Conservation (phyloP, 305 asterid species). For the Solanum hybrid region DNA sequence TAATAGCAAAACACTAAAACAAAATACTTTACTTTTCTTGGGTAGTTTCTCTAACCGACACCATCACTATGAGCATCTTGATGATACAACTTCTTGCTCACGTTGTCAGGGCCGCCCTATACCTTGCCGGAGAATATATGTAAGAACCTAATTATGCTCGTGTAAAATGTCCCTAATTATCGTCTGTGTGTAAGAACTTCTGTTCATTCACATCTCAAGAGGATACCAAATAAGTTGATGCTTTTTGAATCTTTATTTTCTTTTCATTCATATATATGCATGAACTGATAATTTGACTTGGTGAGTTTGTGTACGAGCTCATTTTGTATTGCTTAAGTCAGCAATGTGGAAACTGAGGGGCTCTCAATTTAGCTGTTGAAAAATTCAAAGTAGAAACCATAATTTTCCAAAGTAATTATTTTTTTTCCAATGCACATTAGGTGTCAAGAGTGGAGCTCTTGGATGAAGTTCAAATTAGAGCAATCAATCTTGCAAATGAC, state of each 20-base stretch:
- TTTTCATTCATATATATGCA: not conserved
- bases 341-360: not conserved
- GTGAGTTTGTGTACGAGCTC: not conserved
- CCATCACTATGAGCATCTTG: not conserved
- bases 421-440: slow-evolving; percentile 20
- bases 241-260: not conserved
- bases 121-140: not conserved
- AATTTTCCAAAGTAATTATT: not conserved
- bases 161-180: not conserved
- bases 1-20: not conserved
- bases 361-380: not conserved
- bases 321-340: not conserved
- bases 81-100: not conserved
- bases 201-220: not conserved
- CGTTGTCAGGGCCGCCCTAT: not conserved
- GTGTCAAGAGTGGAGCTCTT: slow-evolving; percentile 95
- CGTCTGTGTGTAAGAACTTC: not conserved
- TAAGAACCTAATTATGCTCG: not conserved
- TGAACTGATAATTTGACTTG: not conserved
- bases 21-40: not conserved
- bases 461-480: slow-evolving; percentile 94
- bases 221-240: not conserved
- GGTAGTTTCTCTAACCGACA: not conserved
- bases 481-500: slow-evolving; percentile 83
- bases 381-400: not conserved